phyloP scores from a whole-genome alignment of 805 yeast genomes.

The Wickerhamiella cacticola region DNA sequence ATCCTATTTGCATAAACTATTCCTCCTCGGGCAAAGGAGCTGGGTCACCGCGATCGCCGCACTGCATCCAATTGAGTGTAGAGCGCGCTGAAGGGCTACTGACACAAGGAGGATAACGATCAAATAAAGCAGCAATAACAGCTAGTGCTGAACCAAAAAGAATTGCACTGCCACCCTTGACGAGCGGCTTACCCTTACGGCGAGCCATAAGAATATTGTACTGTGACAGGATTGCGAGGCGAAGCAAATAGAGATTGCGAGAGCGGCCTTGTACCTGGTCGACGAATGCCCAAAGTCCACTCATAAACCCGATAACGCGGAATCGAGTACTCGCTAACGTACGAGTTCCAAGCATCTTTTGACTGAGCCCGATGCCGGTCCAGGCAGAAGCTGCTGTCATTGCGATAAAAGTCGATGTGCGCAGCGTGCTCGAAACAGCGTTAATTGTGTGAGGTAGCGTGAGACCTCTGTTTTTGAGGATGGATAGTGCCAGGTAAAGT shows the following conservation, averaged over 20 bases:
- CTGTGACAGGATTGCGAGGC: slow-evolving; percentile 31
- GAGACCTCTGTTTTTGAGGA: slow-evolving; percentile 12
- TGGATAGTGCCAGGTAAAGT: slow-evolving; percentile 22
- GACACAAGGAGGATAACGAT: slow-evolving; percentile 18
- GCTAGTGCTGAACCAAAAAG: slow-evolving; percentile 29
- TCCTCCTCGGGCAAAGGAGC: slow-evolving; percentile 12
- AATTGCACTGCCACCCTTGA: slow-evolving; percentile 26
- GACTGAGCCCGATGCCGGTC: slow-evolving; percentile 31
- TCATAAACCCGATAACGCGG: slow-evolving; percentile 36
- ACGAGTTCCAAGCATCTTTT: slow-evolving; percentile 26
- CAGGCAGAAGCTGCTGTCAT: slow-evolving; percentile 30
- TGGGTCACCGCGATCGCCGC: slow-evolving; percentile 22
- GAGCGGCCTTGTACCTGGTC: slow-evolving; percentile 28
- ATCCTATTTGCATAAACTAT: neutral
- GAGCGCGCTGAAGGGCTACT: slow-evolving; percentile 23
- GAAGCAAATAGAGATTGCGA: slow-evolving; percentile 28
- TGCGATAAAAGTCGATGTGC: slow-evolving; percentile 28
- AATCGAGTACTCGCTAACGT: slow-evolving; percentile 28
- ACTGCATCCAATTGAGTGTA: slow-evolving; percentile 27
- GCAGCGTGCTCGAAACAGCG: slow-evolving; percentile 22
- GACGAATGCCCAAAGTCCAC: slow-evolving; percentile 33
- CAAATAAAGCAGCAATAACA: slow-evolving; percentile 15
- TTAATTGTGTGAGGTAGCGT: slow-evolving; percentile 12
- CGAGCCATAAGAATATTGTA: slow-evolving; percentile 27
- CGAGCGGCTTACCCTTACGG: slow-evolving; percentile 20